These are phyloP conservation scores for Myxozyma kluyveri DNA, from an alignment of 805 yeast genomes.

Conservation along the genomic window DNA sequence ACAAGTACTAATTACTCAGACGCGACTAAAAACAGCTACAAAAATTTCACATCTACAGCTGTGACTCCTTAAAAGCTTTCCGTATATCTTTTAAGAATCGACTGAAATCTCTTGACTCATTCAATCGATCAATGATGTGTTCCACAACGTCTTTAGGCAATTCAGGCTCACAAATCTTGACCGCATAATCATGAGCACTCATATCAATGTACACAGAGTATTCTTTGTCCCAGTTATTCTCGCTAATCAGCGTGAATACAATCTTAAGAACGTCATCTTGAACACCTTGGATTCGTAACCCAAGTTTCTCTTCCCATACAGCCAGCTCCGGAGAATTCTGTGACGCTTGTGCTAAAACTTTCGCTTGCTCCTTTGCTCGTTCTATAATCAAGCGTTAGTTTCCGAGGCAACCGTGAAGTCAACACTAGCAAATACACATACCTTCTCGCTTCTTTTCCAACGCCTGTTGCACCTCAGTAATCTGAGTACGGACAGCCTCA, in stretches of 20 bases:
- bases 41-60: neutral
- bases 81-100: conserved; percentile 35
- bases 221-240: conserved; percentile 43
- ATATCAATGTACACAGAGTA: conserved; percentile 50
- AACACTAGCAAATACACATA: conserved; percentile 28
- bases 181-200: conserved; percentile 42
- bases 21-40: neutral
- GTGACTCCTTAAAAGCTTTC: conserved; percentile 33
- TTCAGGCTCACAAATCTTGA: conserved; percentile 43
- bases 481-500: conserved; percentile 30
- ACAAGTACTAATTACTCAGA: neutral
- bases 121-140: conserved; percentile 28
- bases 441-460: conserved; percentile 39
- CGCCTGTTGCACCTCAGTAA: conserved; percentile 39
- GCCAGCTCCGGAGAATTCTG: conserved; percentile 52
- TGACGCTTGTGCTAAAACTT: conserved; percentile 43
- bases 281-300: conserved; percentile 54
- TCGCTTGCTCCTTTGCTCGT: conserved; percentile 40
- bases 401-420: neutral
- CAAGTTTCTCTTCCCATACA: conserved; percentile 54
- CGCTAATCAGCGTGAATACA: conserved; percentile 50
- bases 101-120: conserved; percentile 32
- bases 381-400: conserved; percentile 5
- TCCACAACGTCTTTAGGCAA: conserved; percentile 35
- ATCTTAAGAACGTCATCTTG: conserved; percentile 49